Conservation (phyloP, 805 yeast genomes). For the Sugiyamaella floridensis region DNA sequence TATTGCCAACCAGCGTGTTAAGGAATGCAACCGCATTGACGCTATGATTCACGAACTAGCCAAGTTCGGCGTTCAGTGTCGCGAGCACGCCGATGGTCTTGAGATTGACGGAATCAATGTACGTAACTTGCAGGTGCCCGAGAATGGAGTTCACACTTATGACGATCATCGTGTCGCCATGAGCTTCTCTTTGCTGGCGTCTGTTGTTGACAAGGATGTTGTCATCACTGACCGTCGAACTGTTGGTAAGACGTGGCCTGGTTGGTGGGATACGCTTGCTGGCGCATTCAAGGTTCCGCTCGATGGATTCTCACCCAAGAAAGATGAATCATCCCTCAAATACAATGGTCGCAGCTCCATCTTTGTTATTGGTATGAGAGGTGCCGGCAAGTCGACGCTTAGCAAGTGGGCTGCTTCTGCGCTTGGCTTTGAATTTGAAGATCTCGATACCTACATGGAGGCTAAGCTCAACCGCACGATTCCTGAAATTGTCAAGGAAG, state of each 20-base stretch:
- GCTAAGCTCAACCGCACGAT: constrained; percentile 36
- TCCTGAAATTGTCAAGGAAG: constrained; percentile 45
- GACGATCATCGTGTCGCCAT: constrained; percentile 98
- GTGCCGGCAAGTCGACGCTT: constrained; percentile 89
- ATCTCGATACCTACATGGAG: constrained; percentile 71
- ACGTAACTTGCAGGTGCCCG: constrained; percentile 46
- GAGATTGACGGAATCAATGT: constrained; percentile 63
- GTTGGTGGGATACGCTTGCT: constrained; percentile 96
- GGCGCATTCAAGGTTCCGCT: constrained; percentile 55
- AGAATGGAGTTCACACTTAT: constrained; percentile 63
- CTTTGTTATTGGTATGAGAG: constrained; percentile 93
- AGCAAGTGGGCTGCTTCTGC: constrained; percentile 70
- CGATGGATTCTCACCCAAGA: constrained; percentile 46
- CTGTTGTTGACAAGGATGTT: constrained; percentile 56
- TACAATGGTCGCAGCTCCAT: constrained; percentile 46
- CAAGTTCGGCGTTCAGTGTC: constrained; percentile 81
- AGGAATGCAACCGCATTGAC: constrained; percentile 91
- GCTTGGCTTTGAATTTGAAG: constrained; percentile 56
- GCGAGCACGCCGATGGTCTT: constrained; percentile 88
- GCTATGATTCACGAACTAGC: constrained; percentile 89
- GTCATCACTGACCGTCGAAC: constrained; percentile 80
- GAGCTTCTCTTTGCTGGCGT: constrained; percentile 87
- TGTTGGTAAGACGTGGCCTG: constrained; percentile 99
- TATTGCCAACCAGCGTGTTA: constrained; percentile 96
- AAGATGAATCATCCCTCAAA: constrained; percentile 8